A percentile compares a stretch with the other conserved stretches of the same genome.
Conservation (phyloP, 352 stramenopile species). For the Hyaloperonospora arabidopsidis region DNA sequence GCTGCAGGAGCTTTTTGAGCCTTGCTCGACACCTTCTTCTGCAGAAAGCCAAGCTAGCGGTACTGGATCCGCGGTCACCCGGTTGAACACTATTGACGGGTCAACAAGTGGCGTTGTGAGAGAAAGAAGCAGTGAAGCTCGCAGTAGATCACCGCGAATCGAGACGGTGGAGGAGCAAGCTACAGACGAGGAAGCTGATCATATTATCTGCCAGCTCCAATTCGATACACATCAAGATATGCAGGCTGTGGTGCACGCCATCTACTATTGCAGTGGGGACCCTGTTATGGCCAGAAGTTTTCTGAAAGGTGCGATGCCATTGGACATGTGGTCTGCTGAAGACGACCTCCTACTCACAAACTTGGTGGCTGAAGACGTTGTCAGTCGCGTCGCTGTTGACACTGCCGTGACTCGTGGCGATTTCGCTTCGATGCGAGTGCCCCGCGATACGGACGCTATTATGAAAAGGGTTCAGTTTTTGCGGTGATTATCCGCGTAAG, state of each 20-base stretch:
- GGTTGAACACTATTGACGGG: background rate
- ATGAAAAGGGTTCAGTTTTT: slow-evolving; percentile 49
- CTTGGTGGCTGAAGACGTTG: slow-evolving; percentile 18
- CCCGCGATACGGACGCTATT: slow-evolving; percentile 35
- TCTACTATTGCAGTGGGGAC: slow-evolving; percentile 39
- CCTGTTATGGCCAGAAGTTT: slow-evolving; percentile 26
- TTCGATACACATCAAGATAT: slow-evolving; percentile 27
- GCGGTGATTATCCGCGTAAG: slow-evolving; percentile 33
- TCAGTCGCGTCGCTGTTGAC: slow-evolving; percentile 14
- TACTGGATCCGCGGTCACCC: background rate
- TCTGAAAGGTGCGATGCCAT: slow-evolving; percentile 25
- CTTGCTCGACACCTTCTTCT: background rate
- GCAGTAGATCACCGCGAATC: no score
- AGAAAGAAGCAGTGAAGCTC: background rate
- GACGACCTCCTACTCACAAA: slow-evolving; percentile 43
- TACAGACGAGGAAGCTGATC: slow-evolving; percentile 24
- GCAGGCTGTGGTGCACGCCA: slow-evolving; percentile 26
- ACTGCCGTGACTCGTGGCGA: slow-evolving; percentile 24
- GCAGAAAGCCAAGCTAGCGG: slow-evolving; percentile 4
- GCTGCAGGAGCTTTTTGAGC: slow-evolving; percentile 21
- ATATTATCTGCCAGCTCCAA: slow-evolving; percentile 28
- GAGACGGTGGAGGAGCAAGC: slow-evolving; percentile 8
- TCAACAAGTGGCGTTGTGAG: background rate
- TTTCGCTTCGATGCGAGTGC: slow-evolving; percentile 36
- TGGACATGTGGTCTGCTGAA: slow-evolving; percentile 36